Base-by-base conservation (phyloP, 768 basidiomycete genomes). In the Kwoniella heveanensis region DNA sequence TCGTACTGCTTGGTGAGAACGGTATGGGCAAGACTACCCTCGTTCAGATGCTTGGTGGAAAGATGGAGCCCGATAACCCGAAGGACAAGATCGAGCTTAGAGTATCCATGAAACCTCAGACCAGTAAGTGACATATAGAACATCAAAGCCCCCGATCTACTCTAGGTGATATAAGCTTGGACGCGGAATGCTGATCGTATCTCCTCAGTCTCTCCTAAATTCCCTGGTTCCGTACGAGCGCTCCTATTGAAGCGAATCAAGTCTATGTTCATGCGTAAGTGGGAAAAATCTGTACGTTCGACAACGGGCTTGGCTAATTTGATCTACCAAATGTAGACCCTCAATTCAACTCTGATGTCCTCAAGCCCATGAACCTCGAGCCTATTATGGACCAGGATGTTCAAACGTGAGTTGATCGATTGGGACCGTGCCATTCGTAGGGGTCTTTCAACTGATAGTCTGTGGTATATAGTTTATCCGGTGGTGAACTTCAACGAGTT, bases 1-100 rank as follows among this genome's bases (percentile, higher is more conserved):
- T 99, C 72, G 96, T 99, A 80, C 91, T 99, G 88, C 83, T 99
- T 32, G 96, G 96, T 66, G 96, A 99, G 85, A 99, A 99, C 81
- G 96, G 96, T 54, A 99, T 92, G 1, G 94, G 96, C 39, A 99
- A 99, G 84, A 97, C 96, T 48, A 99, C 96, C 0, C 92, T 99
- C 79, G 92, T 99, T 60, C 90, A 94, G 65, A 83, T 99, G 58
- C 85, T 99, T 55, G 92, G 93, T 0, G 96, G 96, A 39, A 94
- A 96, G 71, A 56, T 80, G 64, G 87, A 84, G 21, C 95, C 95
- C 5, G 96, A 99, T 81, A 72, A 79, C 60, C 88, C 90, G 80
- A 85, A 88, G 51, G 88, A 90, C 80, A 90, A 89, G 79, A 86
- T 91, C 81, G 85, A 85, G 47, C 82, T 96, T 62, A 73, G 78